Evolutionary conservation across 108 stramenopile species (phyloP).

Genomic region (Fistulifera solaris): DNA sequence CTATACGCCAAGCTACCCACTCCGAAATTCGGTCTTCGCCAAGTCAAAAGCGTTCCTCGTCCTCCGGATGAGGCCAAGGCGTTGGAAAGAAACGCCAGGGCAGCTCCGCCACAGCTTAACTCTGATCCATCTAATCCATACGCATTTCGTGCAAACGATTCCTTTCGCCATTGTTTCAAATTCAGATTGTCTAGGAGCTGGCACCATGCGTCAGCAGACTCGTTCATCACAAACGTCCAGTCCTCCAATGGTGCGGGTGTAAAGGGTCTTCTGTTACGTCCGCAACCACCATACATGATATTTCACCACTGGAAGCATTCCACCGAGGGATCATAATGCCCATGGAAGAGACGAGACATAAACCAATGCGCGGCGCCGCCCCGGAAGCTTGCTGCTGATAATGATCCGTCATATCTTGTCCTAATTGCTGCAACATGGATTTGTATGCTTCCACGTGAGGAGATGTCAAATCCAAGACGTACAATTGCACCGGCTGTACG

Average conservation of each 20-base stretch:
- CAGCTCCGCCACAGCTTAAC: conserved; percentile 62
- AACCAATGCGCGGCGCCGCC: conserved; percentile 12
- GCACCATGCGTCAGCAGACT: conserved; percentile 17
- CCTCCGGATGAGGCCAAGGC: conserved; percentile 67
- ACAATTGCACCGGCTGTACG: conserved; percentile 38
- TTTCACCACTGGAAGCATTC: not conserved
- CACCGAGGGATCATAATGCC: conserved; percentile 30
- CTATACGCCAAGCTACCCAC: conserved; percentile 51
- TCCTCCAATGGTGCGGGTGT: conserved; percentile 48
- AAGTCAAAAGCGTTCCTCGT: conserved; percentile 53
- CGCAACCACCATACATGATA: conserved; percentile 35
- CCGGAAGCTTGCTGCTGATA: conserved; percentile 19
- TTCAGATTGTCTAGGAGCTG: conserved; percentile 6
- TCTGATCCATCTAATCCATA: conserved; percentile 14
- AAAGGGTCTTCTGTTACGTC: conserved; percentile 68
- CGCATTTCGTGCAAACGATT: conserved; percentile 8
- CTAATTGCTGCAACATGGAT: conserved; percentile 18
- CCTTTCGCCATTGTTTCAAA: not conserved
- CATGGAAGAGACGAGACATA: conserved; percentile 32
- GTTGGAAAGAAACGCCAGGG: conserved; percentile 55
- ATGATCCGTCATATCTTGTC: conserved; percentile 14
- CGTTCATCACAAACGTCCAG: conserved; percentile 47
- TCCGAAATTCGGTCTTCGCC: conserved; percentile 66
- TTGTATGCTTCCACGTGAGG: conserved; percentile 18
- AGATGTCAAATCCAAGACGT: conserved; percentile 51